Percentiles rank a stretch among this genome's conserved stretches.
phyloP scores from a whole-genome alignment of 768 basidiomycete species.

The Tricholoma furcatifolium region DNA sequence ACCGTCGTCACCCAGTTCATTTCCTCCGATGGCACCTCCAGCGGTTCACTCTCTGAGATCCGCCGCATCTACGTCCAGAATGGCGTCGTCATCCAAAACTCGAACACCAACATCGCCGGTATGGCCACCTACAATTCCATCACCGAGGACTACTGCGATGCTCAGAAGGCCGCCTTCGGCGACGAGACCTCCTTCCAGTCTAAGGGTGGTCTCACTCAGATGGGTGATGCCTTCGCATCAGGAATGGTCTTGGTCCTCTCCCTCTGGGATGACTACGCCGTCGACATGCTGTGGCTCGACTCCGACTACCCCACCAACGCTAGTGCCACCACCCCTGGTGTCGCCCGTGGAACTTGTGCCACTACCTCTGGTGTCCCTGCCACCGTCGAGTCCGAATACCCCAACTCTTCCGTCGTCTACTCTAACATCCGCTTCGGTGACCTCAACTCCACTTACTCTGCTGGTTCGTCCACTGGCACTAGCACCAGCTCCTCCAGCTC shows the following conservation, averaged over 20 bases:
- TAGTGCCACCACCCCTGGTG: slow-evolving; percentile 23
- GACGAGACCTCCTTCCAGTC: slow-evolving; percentile 41
- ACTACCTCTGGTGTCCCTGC: slow-evolving; percentile 34
- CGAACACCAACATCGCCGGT: slow-evolving; percentile 42
- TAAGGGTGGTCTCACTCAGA: slow-evolving; percentile 38
- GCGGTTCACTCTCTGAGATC: slow-evolving; percentile 50
- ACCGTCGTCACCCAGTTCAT: slow-evolving; percentile 61
- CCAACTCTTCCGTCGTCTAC: slow-evolving; percentile 1
- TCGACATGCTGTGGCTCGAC: slow-evolving; percentile 26
- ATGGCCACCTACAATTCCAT: slow-evolving; percentile 41
- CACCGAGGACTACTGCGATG: slow-evolving; percentile 45
- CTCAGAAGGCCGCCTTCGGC: slow-evolving; percentile 41
- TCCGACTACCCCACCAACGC: slow-evolving; percentile 26
- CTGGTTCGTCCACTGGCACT: background rate
- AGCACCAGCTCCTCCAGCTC: background rate
- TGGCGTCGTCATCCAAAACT: slow-evolving; percentile 50
- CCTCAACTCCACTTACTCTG: background rate
- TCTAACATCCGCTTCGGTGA: slow-evolving; percentile 3
- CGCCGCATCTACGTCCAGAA: slow-evolving; percentile 54
- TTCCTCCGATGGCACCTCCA: slow-evolving; percentile 41
- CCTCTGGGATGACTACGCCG: slow-evolving; percentile 40
- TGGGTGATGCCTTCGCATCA: slow-evolving; percentile 31
- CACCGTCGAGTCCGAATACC: slow-evolving; percentile 29
- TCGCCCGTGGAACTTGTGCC: slow-evolving; percentile 38
- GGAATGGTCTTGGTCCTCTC: slow-evolving; percentile 43